These are phyloP conservation scores for Tephrocybe sp. DNA, from an alignment of 768 basidiomycete genomes.

Conservation along the genomic window DNA sequence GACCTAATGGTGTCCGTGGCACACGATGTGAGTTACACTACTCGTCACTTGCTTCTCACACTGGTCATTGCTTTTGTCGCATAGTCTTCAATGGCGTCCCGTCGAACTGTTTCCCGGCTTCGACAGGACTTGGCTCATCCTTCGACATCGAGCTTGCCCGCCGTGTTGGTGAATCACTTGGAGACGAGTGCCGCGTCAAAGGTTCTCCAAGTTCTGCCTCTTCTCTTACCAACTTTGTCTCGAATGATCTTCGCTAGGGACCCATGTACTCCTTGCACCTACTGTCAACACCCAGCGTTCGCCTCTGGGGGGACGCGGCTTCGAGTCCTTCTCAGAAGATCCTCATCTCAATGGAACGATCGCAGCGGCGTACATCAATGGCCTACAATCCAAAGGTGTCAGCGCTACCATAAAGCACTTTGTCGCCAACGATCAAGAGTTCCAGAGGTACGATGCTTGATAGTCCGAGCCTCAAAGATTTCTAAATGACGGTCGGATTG, in stretches of 20 bases:
- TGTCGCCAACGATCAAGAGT: conserved; percentile 64
- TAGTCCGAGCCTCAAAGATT: background rate
- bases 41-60: conserved; percentile 32
- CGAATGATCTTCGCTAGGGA: too few relatives aligned
- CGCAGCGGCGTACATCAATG: conserved; percentile 62
- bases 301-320: conserved; percentile 53
- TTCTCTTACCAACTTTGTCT: too few relatives aligned
- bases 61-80: conserved; percentile 20
- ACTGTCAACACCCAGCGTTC: conserved; percentile 68
- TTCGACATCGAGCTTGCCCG: conserved; percentile 52
- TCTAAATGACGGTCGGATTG: background rate
- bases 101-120: conserved; percentile 57
- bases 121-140: conserved; percentile 55
- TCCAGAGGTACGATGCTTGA: conserved; percentile 36
- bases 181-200: conserved; percentile 53
- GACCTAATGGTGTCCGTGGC: conserved; percentile 51
- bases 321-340: conserved; percentile 68
- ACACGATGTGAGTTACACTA: conserved; percentile 38
- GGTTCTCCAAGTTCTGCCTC: conserved; percentile 24
- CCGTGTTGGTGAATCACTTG: conserved; percentile 49
- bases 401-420: conserved; percentile 67
- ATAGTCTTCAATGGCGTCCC: conserved; percentile 57
- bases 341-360: conserved; percentile 55
- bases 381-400: conserved; percentile 57
- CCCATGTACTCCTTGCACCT: conserved; percentile 55